These are phyloP conservation scores for Ogataea paraovalis DNA, from an alignment of 805 yeast genomes.

Conservation along the genomic window DNA sequence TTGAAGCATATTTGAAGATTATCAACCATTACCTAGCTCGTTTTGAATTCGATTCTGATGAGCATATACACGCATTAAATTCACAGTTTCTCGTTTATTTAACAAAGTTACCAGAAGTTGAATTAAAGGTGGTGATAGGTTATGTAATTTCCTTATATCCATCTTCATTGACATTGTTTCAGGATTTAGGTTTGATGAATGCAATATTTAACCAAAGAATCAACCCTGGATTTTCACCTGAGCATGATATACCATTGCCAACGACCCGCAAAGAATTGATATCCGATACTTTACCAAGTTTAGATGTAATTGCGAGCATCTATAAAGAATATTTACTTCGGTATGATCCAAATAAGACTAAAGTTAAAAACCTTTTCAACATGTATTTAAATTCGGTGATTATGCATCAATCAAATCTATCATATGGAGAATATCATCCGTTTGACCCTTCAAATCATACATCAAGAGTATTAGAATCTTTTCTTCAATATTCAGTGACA, in stretches of 20 bases:
- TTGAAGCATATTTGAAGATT: conserved; percentile 7
- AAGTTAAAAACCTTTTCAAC: conserved; percentile 4
- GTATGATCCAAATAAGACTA: conserved; percentile 2
- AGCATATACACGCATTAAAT: not conserved
- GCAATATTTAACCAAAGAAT: conserved; percentile 11
- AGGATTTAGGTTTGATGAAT: conserved; percentile 1
- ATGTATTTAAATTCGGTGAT: conserved; percentile 3
- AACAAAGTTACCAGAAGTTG: not conserved
- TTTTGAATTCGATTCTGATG: not conserved
- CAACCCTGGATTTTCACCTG: conserved; percentile 1
- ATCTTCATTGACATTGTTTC: not conserved
- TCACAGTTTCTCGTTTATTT: not conserved
- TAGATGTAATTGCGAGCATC: not conserved
- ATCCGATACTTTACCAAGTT: not conserved
- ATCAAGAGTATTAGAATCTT: not conserved
- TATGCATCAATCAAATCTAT: conserved; percentile 1
- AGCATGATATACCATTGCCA: conserved; percentile 9
- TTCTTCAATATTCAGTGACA: conserved; percentile 12
- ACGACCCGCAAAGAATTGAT: conserved; percentile 14
- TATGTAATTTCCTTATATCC: conserved; percentile 1
- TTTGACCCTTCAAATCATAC: conserved; percentile 3
- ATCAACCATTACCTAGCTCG: conserved; percentile 8
- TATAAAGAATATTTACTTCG: conserved; percentile 9
- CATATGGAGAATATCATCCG: conserved; percentile 12
- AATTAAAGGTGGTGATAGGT: not conserved